phyloP scores from a whole-genome alignment of 305 asterid species.

The Fraxinus paxiana region DNA sequence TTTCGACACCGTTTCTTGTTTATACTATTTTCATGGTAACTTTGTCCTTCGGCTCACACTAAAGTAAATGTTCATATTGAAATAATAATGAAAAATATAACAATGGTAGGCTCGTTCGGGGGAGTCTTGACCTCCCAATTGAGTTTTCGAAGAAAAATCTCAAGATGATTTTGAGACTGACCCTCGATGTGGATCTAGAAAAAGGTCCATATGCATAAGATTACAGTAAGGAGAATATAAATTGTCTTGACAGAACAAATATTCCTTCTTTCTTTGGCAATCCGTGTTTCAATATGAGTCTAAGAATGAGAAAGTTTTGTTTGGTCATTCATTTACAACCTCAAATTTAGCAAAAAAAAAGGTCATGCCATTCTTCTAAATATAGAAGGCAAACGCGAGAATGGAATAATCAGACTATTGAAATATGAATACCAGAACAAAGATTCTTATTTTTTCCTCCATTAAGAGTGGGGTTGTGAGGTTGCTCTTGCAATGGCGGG shows the following conservation, averaged over 20 bases:
- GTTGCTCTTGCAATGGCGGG: neutral
- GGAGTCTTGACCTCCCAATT: neutral
- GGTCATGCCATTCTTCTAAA: neutral
- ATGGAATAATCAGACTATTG: neutral
- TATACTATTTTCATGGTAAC: neutral
- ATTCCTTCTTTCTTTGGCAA: neutral
- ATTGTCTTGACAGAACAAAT: neutral
- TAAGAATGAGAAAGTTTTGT: neutral
- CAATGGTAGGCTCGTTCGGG: neutral
- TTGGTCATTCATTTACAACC: neutral
- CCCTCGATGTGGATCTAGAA: neutral
- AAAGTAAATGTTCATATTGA: neutral
- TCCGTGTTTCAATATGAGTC: neutral
- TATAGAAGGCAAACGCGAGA: conserved; percentile 1
- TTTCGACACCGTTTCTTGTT: conserved; percentile 18
- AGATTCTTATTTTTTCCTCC: conserved; percentile 1
- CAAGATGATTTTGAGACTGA: neutral
- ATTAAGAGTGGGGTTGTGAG: neutral
- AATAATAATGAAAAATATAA: too few species aligned
- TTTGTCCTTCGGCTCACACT: neutral
- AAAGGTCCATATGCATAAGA: neutral
- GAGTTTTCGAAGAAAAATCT: neutral
- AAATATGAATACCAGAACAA: conserved; percentile 6
- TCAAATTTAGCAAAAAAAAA: neutral
- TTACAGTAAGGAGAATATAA: neutral